Base-by-base conservation (phyloP, 1,284 basidiomycete species). In the Takashimella tepidaria region DNA sequence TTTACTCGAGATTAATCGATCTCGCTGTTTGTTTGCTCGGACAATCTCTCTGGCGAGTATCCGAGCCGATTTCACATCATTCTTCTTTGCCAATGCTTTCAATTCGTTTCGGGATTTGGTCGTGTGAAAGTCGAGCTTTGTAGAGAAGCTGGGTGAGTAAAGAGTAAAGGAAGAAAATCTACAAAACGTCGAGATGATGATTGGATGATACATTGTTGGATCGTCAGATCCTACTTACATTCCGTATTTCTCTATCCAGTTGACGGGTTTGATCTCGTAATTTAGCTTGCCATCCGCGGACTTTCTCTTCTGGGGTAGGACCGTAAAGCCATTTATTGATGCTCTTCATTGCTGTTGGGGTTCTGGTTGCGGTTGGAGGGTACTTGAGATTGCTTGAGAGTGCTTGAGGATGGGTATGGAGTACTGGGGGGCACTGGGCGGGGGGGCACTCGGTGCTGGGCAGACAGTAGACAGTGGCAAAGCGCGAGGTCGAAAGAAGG, bases 21-120 rank as follows among this genome's bases (percentile, higher is more conserved):
- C 89, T 74, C 92, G 90, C 80, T 98, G 96, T 75, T 92, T 96
- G 68, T 89, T 84, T 61, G 88, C 92, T 59, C 93, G 80, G 8
- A 98, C 92, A n/a, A 99, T 86, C 74, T 98, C 96, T 58, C 81
- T 84, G 0, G 95, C 92, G 31, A 98, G 80, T 67, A 97, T 87
- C 52, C 88, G 84, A 1, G 95, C 93, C 56, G 87, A 92, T 78
- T 93, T 95, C 49, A 87, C 81, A 71, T 98, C 95, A 41, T 92
- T 91, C 71, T 93, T 93, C 60, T 81, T 81, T 11, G 93, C 96
- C 20, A 98, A 82, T 66, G 89, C 86, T 77, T 96, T 98, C 52
- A 98, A 85, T 43, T 86, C 83, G 58, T 80, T 78, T 44, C 87
- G 84, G 5, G 87, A 92, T 75, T 95, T 95, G 56, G 79, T 81